Base-by-base conservation (phyloP, 176 grass and related monocot genomes). In the Cenchrus americanus region DNA sequence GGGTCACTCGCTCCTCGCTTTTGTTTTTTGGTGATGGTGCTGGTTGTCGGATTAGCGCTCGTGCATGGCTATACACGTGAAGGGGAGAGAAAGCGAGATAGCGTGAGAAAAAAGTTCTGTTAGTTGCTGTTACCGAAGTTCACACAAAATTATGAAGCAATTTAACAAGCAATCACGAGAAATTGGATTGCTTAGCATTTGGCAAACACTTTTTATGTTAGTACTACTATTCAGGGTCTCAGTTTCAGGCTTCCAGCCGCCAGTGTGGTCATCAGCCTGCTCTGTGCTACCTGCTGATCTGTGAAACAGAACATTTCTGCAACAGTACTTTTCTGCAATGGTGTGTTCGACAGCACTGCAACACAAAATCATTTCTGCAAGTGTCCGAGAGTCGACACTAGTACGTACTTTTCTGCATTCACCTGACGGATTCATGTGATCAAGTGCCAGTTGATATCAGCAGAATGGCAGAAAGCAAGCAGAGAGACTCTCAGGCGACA, bases 51-150 rank as follows among this genome's bases (percentile, higher is more conserved):
- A 43, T 89, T 78, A 78, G 73, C 63, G 60, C 51, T 89, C 79
- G 87, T 93, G 79, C 87, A 93, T 84, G 89, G 77, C 80, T 75
- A 37, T 37, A 74, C 91, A 94, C 91, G 94, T 97, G 87, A 77
- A 86, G 76, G 81, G 62, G 53, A 82, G 75, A 85, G 71, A 90
- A 34, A 24, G 42, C 46, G 61, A 42, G 73, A 13, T 42, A 32
- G 69, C 77, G 55, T 63, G 62, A 30, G 49, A 15, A 40, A 79
- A 40, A 79, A 66, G 26, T 18, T 64, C 59, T 54, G 66, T 26
- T 43, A 10, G 15, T 50, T 64, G 57, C 44, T 8, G n/a, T 52
- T 73, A 66, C 24, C 37, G 22, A 61, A 61, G 58, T 23, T 23
- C 22, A 73, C 34, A 50, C n/a, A 26, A 52, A 17, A 57, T 40